These are phyloP conservation scores for Crepidotus variabilis DNA, from an alignment of 768 basidiomycete genomes.

Conservation along the genomic window DNA sequence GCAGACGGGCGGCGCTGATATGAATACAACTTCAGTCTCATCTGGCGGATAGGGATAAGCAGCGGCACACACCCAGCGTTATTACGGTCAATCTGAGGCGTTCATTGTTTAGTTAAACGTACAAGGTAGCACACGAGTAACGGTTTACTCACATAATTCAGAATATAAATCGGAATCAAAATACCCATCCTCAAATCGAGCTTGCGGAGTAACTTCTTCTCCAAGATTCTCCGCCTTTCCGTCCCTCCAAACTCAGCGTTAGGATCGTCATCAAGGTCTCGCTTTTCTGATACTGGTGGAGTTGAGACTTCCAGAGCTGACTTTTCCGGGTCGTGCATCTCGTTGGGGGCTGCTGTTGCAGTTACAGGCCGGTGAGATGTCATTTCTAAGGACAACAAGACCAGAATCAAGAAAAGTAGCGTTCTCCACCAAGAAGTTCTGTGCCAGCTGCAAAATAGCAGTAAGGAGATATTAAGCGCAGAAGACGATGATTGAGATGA, in stretches of 20 bases:
- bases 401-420: too few species aligned
- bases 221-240: slow-evolving; percentile 42
- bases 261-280: slow-evolving; percentile 11
- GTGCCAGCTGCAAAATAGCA: too few species aligned
- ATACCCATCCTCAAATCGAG: slow-evolving; percentile 56
- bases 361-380: too few species aligned
- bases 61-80: slow-evolving; percentile 45
- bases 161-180: slow-evolving; percentile 46
- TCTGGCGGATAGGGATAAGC: neutral
- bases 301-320: neutral
- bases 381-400: too few species aligned
- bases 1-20: slow-evolving; percentile 62
- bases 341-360: too few species aligned
- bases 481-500: too few species aligned
- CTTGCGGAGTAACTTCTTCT: slow-evolving; percentile 51
- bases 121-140: neutral
- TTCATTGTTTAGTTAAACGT: neutral
- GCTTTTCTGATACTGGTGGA: neutral
- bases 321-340: neutral
- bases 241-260: slow-evolving; percentile 48
- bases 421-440: too few species aligned
- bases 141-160: slow-evolving; percentile 37
- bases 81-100: slow-evolving; percentile 57
- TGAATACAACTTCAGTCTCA: neutral
- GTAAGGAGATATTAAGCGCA: too few species aligned